Percentiles rank a stretch among this genome's conserved stretches.
These are phyloP conservation scores for Calocera cornea DNA, from an alignment of 768 basidiomycete species.

Conservation along the genomic window DNA sequence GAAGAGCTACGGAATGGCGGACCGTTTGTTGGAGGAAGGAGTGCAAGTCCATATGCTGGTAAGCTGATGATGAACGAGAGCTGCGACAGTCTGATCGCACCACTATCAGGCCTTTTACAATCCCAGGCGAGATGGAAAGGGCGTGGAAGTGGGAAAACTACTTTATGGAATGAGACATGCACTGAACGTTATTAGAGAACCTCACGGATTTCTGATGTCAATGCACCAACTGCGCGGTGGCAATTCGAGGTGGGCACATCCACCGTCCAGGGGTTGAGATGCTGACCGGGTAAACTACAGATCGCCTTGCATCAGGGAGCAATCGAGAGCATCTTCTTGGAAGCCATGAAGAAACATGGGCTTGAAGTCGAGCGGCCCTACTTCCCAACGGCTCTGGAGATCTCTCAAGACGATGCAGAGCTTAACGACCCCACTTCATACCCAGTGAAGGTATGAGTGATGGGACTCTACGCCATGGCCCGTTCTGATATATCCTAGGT, in stretches of 20 bases:
- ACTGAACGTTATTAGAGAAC: constrained; percentile 34
- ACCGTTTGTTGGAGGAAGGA: constrained; percentile 47
- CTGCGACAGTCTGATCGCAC: background rate
- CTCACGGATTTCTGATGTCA: constrained; percentile 48
- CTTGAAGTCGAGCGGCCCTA: constrained; percentile 20
- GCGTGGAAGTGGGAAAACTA: background rate
- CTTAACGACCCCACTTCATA: constrained; percentile 17
- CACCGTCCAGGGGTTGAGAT: background rate
- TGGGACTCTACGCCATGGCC: background rate
- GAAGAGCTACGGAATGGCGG: constrained; percentile 61
- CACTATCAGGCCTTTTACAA: constrained; percentile 56
- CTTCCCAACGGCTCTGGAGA: constrained; percentile 17
- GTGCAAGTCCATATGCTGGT: constrained; percentile 60
- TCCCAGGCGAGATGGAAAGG: constrained; percentile 27
- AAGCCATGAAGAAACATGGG: constrained; percentile 10
- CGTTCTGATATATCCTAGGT: background rate
- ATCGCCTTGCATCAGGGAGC: constrained; percentile 32
- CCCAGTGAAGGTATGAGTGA: constrained; percentile 13
- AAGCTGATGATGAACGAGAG: constrained; percentile 19
- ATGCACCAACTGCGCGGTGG: constrained; percentile 48
- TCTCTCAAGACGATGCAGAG: constrained; percentile 17
- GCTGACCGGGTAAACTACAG: constrained; percentile 20
- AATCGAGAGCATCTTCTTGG: constrained; percentile 14
- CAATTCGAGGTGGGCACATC: constrained; percentile 44
- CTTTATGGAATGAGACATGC: background rate